Percentiles rank a stretch among this genome's conserved stretches.
phyloP scores from a whole-genome alignment of 2,329 filamentous ascomycete species.

The Hypoxylon sp. region DNA sequence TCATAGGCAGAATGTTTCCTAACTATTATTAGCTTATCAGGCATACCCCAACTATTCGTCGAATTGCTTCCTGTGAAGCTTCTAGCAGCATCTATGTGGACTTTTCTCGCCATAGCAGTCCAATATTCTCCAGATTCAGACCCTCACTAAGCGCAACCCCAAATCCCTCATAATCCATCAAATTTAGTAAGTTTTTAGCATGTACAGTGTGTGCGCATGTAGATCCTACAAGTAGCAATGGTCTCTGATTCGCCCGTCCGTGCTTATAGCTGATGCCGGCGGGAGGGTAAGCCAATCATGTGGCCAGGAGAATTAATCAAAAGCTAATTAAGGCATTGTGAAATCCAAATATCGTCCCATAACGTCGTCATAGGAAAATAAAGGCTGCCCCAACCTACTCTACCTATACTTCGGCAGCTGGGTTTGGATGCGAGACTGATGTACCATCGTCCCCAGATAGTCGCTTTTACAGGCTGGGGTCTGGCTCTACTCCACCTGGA shows the following conservation, averaged over 20 bases:
- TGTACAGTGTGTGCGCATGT: constrained; percentile 28
- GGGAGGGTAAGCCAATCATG: constrained; percentile 38
- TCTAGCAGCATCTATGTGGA: not conserved
- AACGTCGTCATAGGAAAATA: constrained; percentile 44
- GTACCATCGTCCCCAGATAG: constrained; percentile 27
- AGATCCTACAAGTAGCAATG: constrained; percentile 29
- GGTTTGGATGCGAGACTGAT: constrained; percentile 29
- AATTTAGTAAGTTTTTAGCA: constrained; percentile 37
- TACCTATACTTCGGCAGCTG: constrained; percentile 39
- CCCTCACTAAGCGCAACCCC: constrained; percentile 26
- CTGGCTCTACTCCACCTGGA: constrained; percentile 25
- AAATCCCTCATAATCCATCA: constrained; percentile 17
- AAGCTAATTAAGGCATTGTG: constrained; percentile 36
- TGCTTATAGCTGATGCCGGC: constrained; percentile 39
- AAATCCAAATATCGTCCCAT: constrained; percentile 41
- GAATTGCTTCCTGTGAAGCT: not conserved
- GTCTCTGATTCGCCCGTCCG: constrained; percentile 30
- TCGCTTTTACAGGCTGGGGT: constrained; percentile 26
- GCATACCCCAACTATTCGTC: not conserved
- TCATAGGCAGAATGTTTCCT: constrained; percentile 11
- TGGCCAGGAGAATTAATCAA: constrained; percentile 28
- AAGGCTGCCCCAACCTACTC: constrained; percentile 33
- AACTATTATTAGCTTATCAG: constrained; percentile 1
- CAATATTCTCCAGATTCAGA: not conserved
- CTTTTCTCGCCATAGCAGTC: not conserved